These are phyloP conservation scores for Populus hybrid DNA, from an alignment of 441 rosid species.

Conservation along the genomic window DNA sequence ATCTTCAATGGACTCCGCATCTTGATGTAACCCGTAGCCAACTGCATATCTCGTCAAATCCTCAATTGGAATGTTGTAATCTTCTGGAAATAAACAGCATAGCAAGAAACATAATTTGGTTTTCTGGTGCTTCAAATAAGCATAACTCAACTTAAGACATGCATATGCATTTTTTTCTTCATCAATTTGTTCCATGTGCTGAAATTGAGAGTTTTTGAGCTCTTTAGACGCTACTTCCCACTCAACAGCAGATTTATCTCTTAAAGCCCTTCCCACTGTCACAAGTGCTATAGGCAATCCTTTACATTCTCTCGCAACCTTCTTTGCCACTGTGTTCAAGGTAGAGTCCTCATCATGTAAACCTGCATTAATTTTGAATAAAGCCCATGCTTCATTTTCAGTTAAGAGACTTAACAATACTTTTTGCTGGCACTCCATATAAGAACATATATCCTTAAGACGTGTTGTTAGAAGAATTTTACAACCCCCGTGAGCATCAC, in stretches of 20 bases:
- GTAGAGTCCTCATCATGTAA: not conserved
- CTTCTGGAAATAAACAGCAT: slow-evolving; percentile 10
- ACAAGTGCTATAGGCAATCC: slow-evolving; percentile 20
- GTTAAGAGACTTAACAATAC: not conserved
- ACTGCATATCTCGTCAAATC: slow-evolving; percentile 12
- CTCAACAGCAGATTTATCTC: not conserved
- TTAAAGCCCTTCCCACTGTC: slow-evolving; percentile 9
- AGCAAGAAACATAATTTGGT: slow-evolving; percentile 17
- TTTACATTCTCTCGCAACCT: slow-evolving; percentile 11
- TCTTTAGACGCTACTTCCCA: slow-evolving; percentile 18
- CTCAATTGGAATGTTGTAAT: not conserved
- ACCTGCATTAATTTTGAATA: too few species aligned
- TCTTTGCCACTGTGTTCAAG: not conserved
- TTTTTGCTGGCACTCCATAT: not conserved
- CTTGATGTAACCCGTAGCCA: slow-evolving; percentile 9
- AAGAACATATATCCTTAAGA: slow-evolving; percentile 7
- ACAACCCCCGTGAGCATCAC: too few species aligned
- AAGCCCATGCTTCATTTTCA: slow-evolving; percentile 11
- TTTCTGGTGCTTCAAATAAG: slow-evolving; percentile 1
- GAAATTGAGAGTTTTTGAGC: slow-evolving; percentile 4
- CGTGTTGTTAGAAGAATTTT: too few species aligned
- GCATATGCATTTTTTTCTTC: slow-evolving; percentile 4
- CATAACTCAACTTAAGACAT: slow-evolving; percentile 16
- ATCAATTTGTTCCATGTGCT: not conserved
- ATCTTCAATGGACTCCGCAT: not conserved